Conservation (phyloP, 768 basidiomycete genomes). For the Porphyrellus cyaneotinctus region DNA sequence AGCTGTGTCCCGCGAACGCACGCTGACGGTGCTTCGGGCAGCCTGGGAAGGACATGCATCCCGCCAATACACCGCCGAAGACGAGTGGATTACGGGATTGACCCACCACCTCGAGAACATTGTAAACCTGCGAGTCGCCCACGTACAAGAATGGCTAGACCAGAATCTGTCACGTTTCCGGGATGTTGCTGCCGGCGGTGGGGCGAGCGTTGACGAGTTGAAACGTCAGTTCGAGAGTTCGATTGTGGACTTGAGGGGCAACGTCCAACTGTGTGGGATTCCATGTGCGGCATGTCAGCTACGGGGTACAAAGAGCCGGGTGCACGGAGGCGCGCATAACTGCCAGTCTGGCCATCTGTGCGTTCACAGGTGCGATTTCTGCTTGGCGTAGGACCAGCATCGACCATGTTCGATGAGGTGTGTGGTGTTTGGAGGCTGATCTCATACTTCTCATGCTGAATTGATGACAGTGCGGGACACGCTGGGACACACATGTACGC, state of each 20-base stretch:
- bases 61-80: conserved; percentile 20
- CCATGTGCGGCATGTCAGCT: conserved; percentile 48
- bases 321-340: conserved; percentile 45
- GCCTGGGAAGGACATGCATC: conserved; percentile 17
- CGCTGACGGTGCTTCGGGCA: conserved; percentile 11
- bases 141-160: conserved; percentile 50
- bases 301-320: conserved; percentile 42
- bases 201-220: conserved; percentile 42
- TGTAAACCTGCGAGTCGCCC: conserved; percentile 41
- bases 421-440: conserved; percentile 16
- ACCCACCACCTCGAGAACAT: conserved; percentile 36
- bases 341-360: conserved; percentile 52
- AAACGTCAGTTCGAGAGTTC: conserved; percentile 40
- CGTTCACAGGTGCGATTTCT: conserved; percentile 40
- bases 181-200: not conserved
- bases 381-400: conserved; percentile 25
- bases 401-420: conserved; percentile 46
- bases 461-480: conserved; percentile 51
- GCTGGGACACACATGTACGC: conserved; percentile 51
- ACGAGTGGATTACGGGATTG: conserved; percentile 40
- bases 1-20: conserved; percentile 13
- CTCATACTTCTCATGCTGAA: not conserved
- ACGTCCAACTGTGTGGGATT: conserved; percentile 46
- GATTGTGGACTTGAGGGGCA: conserved; percentile 43
- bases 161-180: conserved; percentile 48